Base-by-base conservation (phyloP, 2,329 filamentous ascomycete species). In the Hymenoscyphus occultus region DNA sequence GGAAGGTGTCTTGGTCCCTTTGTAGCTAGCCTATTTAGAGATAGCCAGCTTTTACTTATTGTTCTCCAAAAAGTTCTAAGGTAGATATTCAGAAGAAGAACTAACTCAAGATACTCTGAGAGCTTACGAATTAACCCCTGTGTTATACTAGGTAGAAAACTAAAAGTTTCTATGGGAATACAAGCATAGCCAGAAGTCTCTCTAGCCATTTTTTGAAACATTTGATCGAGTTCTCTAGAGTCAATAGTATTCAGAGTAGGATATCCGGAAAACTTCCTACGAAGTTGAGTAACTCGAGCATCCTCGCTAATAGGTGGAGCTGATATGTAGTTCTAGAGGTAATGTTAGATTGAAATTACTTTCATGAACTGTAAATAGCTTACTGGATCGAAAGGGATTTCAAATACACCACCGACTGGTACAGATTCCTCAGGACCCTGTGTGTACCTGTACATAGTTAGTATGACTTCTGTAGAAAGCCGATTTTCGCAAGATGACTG, bases 201-300 rank as follows among this genome's bases (percentile, higher is more conserved):
- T 60, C 58, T 3, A 39, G 39, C 58, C 5, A 39, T 40, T 60
- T 28, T n/a, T 60, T 5, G 6, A 40, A 60, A 60, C 16, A 60
- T 39, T 16, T 39, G 1, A 60, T 60, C 16, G 39, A 60, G 32
- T 40, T 42, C 58, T 60, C 58, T 60, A 60, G 58, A 40, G 58
- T 60, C 13, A 60, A 60, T 32, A 60, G 13, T 31, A 40, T 60
- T 42, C 6, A 48, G 35, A 40, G 58, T 48, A 60, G 28, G 28
- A 60, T 39, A 60, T 40, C 28, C 14, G 13, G 58, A 40, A 60
- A 60, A 48, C 58, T 60, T 31, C 45, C 39, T 31, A 40, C n/a
- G 7, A 60, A 60, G 58, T 22, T 60, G 13, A 48, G 58, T 60
- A 60, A 60, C 58, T 60, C 39, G 39, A 60, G 58, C 19, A 32